phyloP scores from a whole-genome alignment of 202 grass and related monocot species.

The Brachypodium distachyon region DNA sequence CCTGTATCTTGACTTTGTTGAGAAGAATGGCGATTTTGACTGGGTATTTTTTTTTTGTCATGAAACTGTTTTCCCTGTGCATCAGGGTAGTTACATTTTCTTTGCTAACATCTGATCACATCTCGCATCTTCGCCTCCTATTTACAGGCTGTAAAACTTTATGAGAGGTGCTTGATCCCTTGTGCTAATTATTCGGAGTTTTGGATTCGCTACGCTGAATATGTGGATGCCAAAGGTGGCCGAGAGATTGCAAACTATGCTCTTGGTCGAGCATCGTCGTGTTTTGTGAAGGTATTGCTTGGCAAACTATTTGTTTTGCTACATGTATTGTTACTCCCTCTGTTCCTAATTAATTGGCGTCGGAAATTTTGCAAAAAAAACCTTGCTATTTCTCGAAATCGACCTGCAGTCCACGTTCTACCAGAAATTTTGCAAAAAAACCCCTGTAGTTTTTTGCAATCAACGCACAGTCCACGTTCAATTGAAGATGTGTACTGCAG shows the following conservation, averaged over 20 bases:
- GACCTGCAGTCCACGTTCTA: too few species aligned
- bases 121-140: conserved; percentile 17
- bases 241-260: conserved; percentile 77
- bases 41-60: conserved; percentile 59
- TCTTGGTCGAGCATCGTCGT: conserved; percentile 57
- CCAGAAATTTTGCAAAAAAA: too few species aligned
- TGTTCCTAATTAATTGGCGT: too few species aligned
- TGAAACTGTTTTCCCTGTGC: not conserved
- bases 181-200: conserved; percentile 86
- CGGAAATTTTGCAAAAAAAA: too few species aligned
- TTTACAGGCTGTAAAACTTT: conserved; percentile 89
- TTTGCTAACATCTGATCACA: conserved; percentile 23
- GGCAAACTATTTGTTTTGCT: not conserved
- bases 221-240: conserved; percentile 75
- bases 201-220: conserved; percentile 88
- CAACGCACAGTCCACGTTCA: too few species aligned
- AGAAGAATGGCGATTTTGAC: conserved; percentile 88
- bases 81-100: not conserved
- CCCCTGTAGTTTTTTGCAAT: too few species aligned
- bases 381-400: too few species aligned
- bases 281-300: conserved; percentile 60
- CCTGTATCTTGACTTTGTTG: conserved; percentile 84
- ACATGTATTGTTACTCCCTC: not conserved
- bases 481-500: too few species aligned
- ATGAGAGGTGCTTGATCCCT: conserved; percentile 92